Conservation (phyloP, 148 eudicot species). For the Arbutus unedo region DNA sequence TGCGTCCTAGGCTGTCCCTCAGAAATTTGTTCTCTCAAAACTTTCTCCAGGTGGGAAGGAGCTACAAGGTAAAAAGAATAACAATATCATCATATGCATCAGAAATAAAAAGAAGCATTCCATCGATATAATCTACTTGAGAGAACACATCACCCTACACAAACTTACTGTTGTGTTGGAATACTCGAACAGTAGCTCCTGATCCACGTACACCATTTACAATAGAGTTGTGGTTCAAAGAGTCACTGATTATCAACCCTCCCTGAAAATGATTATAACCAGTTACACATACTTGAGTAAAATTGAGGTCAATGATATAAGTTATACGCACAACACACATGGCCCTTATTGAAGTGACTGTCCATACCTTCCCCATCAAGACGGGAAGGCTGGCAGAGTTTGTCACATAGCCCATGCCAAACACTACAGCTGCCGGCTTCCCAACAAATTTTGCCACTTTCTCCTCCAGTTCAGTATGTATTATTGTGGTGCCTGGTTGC, state of each 20-base stretch:
- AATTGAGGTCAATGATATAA: background rate
- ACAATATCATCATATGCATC: background rate
- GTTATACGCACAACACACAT: background rate
- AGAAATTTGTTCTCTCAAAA: conserved; percentile 89
- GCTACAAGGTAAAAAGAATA: conserved; percentile 36
- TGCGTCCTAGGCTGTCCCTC: conserved; percentile 96
- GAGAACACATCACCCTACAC: background rate
- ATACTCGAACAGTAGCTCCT: conserved; percentile 80
- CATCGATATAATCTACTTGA: background rate
- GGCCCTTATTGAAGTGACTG: background rate
- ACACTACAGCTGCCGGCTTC: conserved; percentile 78
- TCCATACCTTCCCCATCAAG: conserved; percentile 73
- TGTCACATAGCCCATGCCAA: conserved; percentile 96
- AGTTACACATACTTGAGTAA: background rate
- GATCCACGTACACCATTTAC: conserved; percentile 98
- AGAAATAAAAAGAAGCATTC: background rate
- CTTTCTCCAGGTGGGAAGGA: conserved; percentile 82
- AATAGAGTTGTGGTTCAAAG: conserved; percentile 93
- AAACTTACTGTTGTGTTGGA: conserved; percentile 92
- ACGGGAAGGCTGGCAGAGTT: conserved; percentile 94
- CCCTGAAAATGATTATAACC: conserved; percentile 52
- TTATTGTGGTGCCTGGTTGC: conserved; percentile 62
- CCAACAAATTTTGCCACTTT: conserved; percentile 90
- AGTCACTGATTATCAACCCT: conserved; percentile 90
- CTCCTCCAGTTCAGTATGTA: conserved; percentile 80